These are phyloP conservation scores for Tephrocybe sp. DNA, from an alignment of 768 basidiomycete species.

Conservation along the genomic window DNA sequence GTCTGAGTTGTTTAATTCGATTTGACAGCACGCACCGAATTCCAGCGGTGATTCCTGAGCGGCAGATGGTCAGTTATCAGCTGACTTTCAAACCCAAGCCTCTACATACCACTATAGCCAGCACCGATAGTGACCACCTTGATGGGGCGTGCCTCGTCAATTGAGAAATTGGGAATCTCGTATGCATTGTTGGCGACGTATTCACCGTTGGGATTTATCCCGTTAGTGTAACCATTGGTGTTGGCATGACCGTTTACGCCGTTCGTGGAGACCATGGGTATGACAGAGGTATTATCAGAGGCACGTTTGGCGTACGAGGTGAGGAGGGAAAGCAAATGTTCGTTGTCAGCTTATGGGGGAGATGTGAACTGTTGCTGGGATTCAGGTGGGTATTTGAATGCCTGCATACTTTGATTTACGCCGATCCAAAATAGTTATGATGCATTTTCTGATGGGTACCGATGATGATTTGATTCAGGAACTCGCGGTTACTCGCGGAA, in stretches of 20 bases:
- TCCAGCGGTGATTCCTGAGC: constrained; percentile 54
- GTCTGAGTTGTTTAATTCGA: not conserved
- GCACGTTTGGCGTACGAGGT: too few relatives aligned
- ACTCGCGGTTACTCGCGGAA: too few relatives aligned
- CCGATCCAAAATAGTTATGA: too few relatives aligned
- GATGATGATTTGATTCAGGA: too few relatives aligned
- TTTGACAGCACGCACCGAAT: constrained; percentile 39
- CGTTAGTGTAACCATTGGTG: too few relatives aligned
- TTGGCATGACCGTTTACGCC: constrained; percentile 2
- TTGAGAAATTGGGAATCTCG: constrained; percentile 41
- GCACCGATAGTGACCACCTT: constrained; percentile 58
- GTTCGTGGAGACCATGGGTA: not conserved
- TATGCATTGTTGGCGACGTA: constrained; percentile 12
- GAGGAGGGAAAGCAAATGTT: not conserved
- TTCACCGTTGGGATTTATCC: constrained; percentile 1
- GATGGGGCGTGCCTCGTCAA: constrained; percentile 55
- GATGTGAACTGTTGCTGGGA: too few relatives aligned
- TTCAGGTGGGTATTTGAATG: too few relatives aligned
- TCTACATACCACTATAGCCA: constrained; percentile 50
- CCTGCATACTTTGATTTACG: too few relatives aligned
- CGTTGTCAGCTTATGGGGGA: not conserved
- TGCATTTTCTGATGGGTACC: too few relatives aligned
- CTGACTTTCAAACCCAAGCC: too few relatives aligned
- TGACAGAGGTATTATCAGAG: too few relatives aligned
- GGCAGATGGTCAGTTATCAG: too few relatives aligned